Evolutionary conservation across 2,329 filamentous ascomycete genomes (phyloP).

Genomic region (Nothophoma quercina): DNA sequence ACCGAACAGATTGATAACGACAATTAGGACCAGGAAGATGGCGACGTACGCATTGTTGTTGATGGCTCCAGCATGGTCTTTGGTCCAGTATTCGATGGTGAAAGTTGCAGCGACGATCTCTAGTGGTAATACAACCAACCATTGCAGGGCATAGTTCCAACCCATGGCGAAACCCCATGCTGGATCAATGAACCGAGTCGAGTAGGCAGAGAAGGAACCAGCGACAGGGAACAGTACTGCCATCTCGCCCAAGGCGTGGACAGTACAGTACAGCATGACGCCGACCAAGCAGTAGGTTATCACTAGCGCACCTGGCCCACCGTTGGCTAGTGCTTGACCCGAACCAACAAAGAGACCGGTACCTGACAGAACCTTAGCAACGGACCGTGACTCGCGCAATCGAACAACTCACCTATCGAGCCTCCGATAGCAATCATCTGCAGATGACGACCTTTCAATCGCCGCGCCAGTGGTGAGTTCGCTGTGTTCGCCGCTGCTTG

Average conservation of each 20-base stretch:
- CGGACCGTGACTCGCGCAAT: constrained; percentile 2
- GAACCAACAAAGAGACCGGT: constrained; percentile 85
- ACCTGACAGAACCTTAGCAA: constrained; percentile 35
- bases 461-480: constrained; percentile 75
- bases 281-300: constrained; percentile 69
- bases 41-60: constrained; percentile 73
- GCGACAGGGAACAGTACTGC: constrained; percentile 90
- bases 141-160: constrained; percentile 92
- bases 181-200: constrained; percentile 89
- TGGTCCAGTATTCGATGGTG: constrained; percentile 82
- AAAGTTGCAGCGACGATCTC: constrained; percentile 89
- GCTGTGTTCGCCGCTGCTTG: constrained; percentile 69
- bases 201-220: constrained; percentile 90
- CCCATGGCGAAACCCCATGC: constrained; percentile 97
- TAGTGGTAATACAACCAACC: constrained; percentile 82
- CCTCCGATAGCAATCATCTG: constrained; percentile 73
- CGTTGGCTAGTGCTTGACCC: constrained; percentile 49
- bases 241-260: constrained; percentile 90
- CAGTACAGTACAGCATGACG: constrained; percentile 88
- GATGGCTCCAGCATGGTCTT: constrained; percentile 51
- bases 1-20: constrained; percentile 71
- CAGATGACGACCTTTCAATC: constrained; percentile 65
- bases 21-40: constrained; percentile 78
- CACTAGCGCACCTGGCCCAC: constrained; percentile 49
- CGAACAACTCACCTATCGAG: constrained; percentile 65